Percentiles rank a stretch among this genome's conserved stretches.
phyloP scores from a whole-genome alignment of 2,329 filamentous ascomycete species.

The Epichloe sp. region DNA sequence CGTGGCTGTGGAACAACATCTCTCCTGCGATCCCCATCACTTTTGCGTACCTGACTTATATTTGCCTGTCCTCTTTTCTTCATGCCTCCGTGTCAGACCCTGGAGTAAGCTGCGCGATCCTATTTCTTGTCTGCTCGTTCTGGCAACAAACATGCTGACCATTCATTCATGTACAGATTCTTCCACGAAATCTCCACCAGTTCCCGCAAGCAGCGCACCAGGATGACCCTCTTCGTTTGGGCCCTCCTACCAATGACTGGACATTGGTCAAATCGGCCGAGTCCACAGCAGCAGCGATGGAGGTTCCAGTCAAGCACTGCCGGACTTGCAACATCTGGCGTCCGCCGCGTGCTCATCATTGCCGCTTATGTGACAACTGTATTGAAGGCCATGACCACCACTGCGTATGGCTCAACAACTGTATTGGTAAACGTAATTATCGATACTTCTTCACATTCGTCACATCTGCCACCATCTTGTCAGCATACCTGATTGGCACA shows the following conservation, averaged over 20 bases:
- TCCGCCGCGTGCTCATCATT: constrained; percentile 89
- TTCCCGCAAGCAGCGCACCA: constrained; percentile 65
- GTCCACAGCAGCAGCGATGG: constrained; percentile 72
- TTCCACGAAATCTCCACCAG: constrained; percentile 81
- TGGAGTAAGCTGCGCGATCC: constrained; percentile 50
- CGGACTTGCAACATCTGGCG: constrained; percentile 97
- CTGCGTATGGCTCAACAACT: constrained; percentile 98
- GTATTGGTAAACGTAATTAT: constrained; percentile 91
- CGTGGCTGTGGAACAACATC: constrained; percentile 75
- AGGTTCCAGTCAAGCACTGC: constrained; percentile 96
- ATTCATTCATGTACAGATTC: constrained; percentile 44
- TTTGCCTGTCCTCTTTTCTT: constrained; percentile 86
- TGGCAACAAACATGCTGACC: background rate
- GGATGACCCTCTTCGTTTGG: constrained; percentile 69
- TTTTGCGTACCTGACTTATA: constrained; percentile 82
- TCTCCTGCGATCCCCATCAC: constrained; percentile 80
- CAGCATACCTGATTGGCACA: constrained; percentile 61
- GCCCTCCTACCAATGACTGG: constrained; percentile 87
- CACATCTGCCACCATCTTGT: constrained; percentile 61
- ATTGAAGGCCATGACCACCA: constrained; percentile 96
- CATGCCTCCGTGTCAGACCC: constrained; percentile 89
- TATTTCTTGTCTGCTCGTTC: no score
- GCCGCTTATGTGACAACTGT: constrained; percentile 92
- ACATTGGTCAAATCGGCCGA: constrained; percentile 74
- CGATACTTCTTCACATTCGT: constrained; percentile 95